Percentiles rank a stretch among this genome's conserved stretches.
Conservation (phyloP, 164 flowering plant genomes). For the Buxus sempervirens region DNA sequence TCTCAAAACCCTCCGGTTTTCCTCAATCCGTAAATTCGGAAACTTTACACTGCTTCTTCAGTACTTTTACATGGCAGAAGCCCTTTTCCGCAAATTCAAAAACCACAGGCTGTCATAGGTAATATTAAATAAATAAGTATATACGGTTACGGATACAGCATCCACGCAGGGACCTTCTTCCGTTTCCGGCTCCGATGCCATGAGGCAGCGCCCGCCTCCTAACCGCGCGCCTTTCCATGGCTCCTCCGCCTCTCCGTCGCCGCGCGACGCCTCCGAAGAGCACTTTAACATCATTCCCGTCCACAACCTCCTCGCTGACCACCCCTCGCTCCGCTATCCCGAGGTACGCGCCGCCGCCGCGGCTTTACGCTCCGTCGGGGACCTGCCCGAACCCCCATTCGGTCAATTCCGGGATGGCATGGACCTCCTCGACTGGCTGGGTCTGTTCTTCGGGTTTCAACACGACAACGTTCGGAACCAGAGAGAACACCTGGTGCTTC, state of each 20-base stretch:
- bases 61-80: too few relatives aligned
- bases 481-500: slow-evolving; percentile 86
- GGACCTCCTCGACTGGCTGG: slow-evolving; percentile 95
- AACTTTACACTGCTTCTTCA: too few relatives aligned
- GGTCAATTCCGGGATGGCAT: slow-evolving; percentile 31
- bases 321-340: slow-evolving; percentile 75
- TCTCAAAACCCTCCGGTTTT: too few relatives aligned
- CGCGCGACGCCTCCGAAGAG: not conserved
- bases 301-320: slow-evolving; percentile 69
- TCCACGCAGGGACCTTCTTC: too few relatives aligned
- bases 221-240: not conserved
- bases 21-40: too few relatives aligned
- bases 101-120: too few relatives aligned
- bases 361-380: slow-evolving; percentile 58
- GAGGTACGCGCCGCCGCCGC: slow-evolving; percentile 88
- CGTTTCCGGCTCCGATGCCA: too few relatives aligned
- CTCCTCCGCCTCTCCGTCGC: not conserved
- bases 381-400: slow-evolving; percentile 64
- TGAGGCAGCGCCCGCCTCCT: too few relatives aligned
- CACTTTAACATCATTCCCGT: slow-evolving; percentile 46
- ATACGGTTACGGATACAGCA: too few relatives aligned
- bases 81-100: too few relatives aligned
- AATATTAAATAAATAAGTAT: too few relatives aligned
- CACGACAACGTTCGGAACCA: slow-evolving; percentile 79
- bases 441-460: slow-evolving; percentile 79